phyloP scores from a whole-genome alignment of 2,329 filamentous ascomycete species.

The Monosporascus sp. region DNA sequence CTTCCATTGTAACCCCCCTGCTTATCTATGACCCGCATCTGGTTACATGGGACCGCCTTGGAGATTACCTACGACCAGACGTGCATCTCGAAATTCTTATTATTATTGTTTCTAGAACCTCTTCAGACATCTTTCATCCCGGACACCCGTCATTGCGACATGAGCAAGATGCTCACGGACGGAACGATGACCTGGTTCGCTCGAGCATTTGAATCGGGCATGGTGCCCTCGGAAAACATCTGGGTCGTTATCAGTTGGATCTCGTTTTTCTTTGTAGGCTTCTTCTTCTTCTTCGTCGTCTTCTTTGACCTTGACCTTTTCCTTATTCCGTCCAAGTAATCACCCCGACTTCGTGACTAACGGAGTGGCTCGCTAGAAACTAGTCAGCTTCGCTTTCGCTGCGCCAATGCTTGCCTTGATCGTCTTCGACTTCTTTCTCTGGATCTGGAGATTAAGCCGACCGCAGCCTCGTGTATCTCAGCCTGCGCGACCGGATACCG shows the following conservation, averaged over 20 bases:
- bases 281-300: neutral
- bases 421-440: slow-evolving; percentile 45
- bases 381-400: slow-evolving; percentile 36
- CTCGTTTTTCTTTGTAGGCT: slow-evolving; percentile 27
- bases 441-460: slow-evolving; percentile 42
- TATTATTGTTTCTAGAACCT: too few species aligned
- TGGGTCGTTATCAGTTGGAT: slow-evolving; percentile 25
- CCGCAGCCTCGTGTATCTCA: slow-evolving; percentile 13
- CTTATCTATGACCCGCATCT: neutral
- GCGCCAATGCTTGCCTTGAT: slow-evolving; percentile 43
- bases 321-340: neutral
- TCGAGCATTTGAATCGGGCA: slow-evolving; percentile 11
- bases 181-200: slow-evolving; percentile 15
- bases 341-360: too few species aligned
- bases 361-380: slow-evolving; percentile 16
- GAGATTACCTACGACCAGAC: neutral
- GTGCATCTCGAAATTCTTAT: neutral
- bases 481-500: slow-evolving; percentile 13
- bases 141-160: neutral
- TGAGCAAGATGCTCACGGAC: slow-evolving; percentile 14
- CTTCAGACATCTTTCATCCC: too few species aligned
- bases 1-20: neutral
- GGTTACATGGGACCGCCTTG: neutral
- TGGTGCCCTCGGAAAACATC: slow-evolving; percentile 11
- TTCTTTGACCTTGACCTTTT: neutral